Evolutionary conservation across 1,284 basidiomycete genomes (phyloP).

Genomic region (Thecaphora thlaspeos): DNA sequence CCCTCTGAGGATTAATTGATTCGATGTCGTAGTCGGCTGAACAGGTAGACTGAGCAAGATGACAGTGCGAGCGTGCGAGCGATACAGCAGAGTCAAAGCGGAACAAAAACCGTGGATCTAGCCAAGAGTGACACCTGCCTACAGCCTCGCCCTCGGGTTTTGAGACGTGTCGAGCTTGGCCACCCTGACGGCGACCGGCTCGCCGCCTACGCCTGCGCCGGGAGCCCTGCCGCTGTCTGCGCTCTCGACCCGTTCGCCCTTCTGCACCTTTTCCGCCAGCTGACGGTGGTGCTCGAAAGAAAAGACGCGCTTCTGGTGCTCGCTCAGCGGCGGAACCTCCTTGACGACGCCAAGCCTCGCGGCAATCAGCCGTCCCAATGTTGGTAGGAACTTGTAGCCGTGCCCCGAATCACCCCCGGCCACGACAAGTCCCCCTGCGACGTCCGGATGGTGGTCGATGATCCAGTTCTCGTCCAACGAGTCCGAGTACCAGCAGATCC

Average conservation of each 20-base stretch:
- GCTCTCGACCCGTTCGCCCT: slow-evolving; percentile 2
- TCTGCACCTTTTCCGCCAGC: slow-evolving; percentile 2
- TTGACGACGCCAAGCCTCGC: slow-evolving; percentile 63
- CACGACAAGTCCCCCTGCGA: slow-evolving; percentile 58
- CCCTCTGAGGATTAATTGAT: too few relatives aligned
- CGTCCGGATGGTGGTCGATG: slow-evolving; percentile 60
- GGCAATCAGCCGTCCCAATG: slow-evolving; percentile 72
- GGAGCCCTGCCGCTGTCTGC: slow-evolving; percentile 20
- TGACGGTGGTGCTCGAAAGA: slow-evolving; percentile 27
- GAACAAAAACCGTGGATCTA: too few relatives aligned
- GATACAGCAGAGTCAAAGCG: too few relatives aligned
- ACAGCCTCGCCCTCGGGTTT: too few relatives aligned
- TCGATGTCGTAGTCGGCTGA: too few relatives aligned
- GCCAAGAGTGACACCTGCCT: too few relatives aligned
- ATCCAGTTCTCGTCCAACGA: slow-evolving; percentile 61
- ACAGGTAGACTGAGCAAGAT: too few relatives aligned
- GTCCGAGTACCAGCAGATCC: slow-evolving; percentile 75
- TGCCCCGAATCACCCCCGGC: slow-evolving; percentile 61
- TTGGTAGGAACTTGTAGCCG: slow-evolving; percentile 71
- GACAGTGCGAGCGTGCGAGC: too few relatives aligned
- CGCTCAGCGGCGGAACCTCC: slow-evolving; percentile 2
- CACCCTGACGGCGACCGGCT: too few relatives aligned
- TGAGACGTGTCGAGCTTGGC: too few relatives aligned
- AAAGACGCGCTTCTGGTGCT: slow-evolving; percentile 24
- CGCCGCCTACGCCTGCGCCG: too few relatives aligned